Evolutionary conservation across 108 stramenopile genomes (phyloP), one percentile per base, ranked within the genome.

Genomic region (Fragilaria crotonensis): DNA sequence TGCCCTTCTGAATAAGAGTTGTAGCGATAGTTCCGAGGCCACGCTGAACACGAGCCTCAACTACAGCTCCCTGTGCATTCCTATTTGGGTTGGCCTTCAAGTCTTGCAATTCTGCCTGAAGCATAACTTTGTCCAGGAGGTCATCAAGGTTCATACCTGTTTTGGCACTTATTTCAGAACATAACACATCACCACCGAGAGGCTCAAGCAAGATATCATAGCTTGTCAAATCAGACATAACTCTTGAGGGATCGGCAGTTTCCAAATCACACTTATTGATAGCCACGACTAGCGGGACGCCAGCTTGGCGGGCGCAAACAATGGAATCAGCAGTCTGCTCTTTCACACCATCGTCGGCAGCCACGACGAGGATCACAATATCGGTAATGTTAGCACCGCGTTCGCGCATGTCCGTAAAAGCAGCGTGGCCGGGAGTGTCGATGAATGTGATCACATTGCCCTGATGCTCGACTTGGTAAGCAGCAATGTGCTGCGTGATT

Each of bases 341-440:
- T 65, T 89, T 95, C 64, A 99, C 93, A 25, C 97, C 93, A 71
- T 99, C 99, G 63, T 97, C 97, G 1, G 95, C 97, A 0, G 98
- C 97, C n/a, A 99, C 94, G 5, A 99, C 99, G n/a, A 99, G 62
- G 54, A 98, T 82, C 20, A 98, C 96, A 47, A 99, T 87, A 73
- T 99, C 99, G 27, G 99, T 98, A 27, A 96, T 93, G 64, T 94
- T 93, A 5, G 97, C 95, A 48, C 99, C 99, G 14, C 96, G 80
- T 49, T 92, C 77, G 27, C 99, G 75, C 97, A 99, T 99, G 57
- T 94, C 93, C 2, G 84, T 85, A 54, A 99, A 99, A 21, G 98
- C 97, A 17, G 96, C 95, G 63, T 99, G 99, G 44, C 99, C 99
- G 23, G 98, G 99, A 21, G 99, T 99, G 63, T 99, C 99, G 60